Evolutionary conservation across 83 land plant species (phyloP).

Genomic region (Larix sibirica): DNA sequence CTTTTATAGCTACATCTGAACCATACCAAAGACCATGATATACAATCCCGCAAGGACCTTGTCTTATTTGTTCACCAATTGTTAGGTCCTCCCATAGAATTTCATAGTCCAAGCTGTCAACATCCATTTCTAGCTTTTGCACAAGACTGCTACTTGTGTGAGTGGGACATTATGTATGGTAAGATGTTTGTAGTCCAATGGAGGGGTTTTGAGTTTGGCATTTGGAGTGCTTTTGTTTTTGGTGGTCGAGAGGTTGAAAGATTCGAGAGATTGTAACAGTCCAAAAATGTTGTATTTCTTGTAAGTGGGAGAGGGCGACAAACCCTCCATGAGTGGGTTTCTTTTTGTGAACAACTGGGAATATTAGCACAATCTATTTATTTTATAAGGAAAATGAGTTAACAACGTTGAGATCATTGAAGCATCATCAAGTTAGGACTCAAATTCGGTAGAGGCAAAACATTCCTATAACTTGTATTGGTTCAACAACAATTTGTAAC

Average conservation of each 20-base stretch:
- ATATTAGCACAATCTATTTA: conserved; percentile 80
- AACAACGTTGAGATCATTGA: too few relatives aligned
- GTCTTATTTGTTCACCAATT: not conserved
- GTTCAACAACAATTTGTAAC: too few relatives aligned
- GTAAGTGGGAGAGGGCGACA: conserved; percentile 70
- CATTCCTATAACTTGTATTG: too few relatives aligned
- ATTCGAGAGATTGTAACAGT: conserved; percentile 34
- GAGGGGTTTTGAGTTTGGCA: too few relatives aligned
- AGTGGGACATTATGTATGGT: too few relatives aligned
- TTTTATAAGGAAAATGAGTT: conserved; percentile 36
- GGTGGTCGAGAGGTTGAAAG: too few relatives aligned
- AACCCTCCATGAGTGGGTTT: conserved; percentile 57
- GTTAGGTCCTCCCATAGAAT: conserved; percentile 84
- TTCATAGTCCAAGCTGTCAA: conserved; percentile 69
- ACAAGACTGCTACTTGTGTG: conserved; percentile 49
- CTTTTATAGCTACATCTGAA: not conserved
- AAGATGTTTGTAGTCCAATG: too few relatives aligned
- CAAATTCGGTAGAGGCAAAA: too few relatives aligned
- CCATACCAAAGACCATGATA: not conserved
- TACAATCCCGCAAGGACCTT: not conserved
- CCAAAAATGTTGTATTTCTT: conserved; percentile 74
- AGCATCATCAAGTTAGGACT: too few relatives aligned
- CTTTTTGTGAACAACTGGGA: conserved; percentile 53
- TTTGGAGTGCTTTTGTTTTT: too few relatives aligned
- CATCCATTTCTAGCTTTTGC: conserved; percentile 56